A percentile compares a stretch with the other conserved stretches of the same genome.
Evolutionary conservation across 176 grass and related monocot genomes (phyloP).

Genomic region (Cenchrus purpureus): DNA sequence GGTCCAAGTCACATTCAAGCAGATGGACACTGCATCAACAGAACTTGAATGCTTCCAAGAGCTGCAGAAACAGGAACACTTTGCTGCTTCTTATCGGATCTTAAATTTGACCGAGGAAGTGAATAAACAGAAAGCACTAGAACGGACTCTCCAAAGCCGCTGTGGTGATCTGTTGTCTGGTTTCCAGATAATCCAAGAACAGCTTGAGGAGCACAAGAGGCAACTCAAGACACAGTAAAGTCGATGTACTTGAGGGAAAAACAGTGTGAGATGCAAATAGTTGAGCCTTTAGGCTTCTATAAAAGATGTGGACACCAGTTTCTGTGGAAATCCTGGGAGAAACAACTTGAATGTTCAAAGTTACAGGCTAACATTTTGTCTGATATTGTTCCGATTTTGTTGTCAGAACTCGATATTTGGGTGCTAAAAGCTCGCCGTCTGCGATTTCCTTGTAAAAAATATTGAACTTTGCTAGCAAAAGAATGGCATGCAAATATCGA

Average conservation of each 20-base stretch:
- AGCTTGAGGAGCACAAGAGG: slow-evolving; percentile 66
- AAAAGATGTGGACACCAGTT: not conserved
- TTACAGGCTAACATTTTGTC: not conserved
- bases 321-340: not conserved
- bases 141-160: slow-evolving; percentile 61
- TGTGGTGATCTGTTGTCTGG: slow-evolving; percentile 67
- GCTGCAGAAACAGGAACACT: slow-evolving; percentile 84
- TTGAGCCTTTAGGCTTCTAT: not conserved
- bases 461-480: not conserved
- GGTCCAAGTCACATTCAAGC: slow-evolving; percentile 81
- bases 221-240: slow-evolving; percentile 42
- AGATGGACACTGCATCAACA: slow-evolving; percentile 78
- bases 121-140: slow-evolving; percentile 79
- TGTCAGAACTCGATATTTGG: not conserved
- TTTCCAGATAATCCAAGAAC: slow-evolving; percentile 56
- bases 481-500: not conserved
- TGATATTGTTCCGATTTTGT: not conserved
- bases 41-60: slow-evolving; percentile 91
- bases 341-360: not conserved
- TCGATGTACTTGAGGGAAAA: not conserved
- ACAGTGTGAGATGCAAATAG: not conserved
- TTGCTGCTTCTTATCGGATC: slow-evolving; percentile 70
- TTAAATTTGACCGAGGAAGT: slow-evolving; percentile 71
- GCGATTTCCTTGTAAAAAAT: not conserved
- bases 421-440: not conserved